Conservation (phyloP, 768 basidiomycete genomes). For the Agaricus sinodeliciosus region DNA sequence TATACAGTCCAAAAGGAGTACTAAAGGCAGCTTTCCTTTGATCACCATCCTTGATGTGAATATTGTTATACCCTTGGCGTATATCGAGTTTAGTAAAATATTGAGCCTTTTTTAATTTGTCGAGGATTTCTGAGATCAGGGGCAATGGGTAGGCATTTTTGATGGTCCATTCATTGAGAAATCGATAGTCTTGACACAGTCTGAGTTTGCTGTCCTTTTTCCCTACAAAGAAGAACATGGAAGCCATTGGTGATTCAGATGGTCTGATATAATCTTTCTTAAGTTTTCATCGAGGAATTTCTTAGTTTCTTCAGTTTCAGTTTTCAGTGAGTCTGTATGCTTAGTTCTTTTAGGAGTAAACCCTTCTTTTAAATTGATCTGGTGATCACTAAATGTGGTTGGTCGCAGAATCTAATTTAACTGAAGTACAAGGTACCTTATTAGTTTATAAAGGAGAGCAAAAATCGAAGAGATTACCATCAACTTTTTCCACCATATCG, state of each 20-base stretch:
- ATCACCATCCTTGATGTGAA: slow-evolving; percentile 28
- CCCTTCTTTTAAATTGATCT: slow-evolving; percentile 12
- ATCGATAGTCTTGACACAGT: slow-evolving; percentile 26
- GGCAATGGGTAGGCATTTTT: slow-evolving; percentile 31
- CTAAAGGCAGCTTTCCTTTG: slow-evolving; percentile 37
- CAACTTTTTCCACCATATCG: too few relatives aligned
- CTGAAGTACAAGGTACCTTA: too few relatives aligned
- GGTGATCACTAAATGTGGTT: background rate
- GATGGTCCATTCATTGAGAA: slow-evolving; percentile 27
- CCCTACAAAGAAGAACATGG: slow-evolving; percentile 21
- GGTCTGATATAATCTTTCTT: slow-evolving; percentile 14
- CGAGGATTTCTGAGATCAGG: slow-evolving; percentile 20
- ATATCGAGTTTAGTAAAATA: slow-evolving; percentile 21
- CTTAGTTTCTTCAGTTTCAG: too few relatives aligned
- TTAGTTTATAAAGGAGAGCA: too few relatives aligned
- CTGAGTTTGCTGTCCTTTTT: slow-evolving; percentile 20
- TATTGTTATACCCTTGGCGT: slow-evolving; percentile 26
- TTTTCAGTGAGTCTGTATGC: too few relatives aligned
- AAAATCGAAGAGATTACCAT: too few relatives aligned
- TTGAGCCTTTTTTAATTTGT: slow-evolving; percentile 17
- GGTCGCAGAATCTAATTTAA: too few relatives aligned
- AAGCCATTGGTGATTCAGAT: slow-evolving; percentile 16
- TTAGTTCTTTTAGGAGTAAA: slow-evolving; percentile 14
- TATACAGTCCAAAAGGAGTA: slow-evolving; percentile 18
- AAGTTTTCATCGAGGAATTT: too few relatives aligned